Evolutionary conservation across 179 eudicot genomes (phyloP), one percentile per base, ranked within the genome.

Genomic region (Dionaea muscipula): DNA sequence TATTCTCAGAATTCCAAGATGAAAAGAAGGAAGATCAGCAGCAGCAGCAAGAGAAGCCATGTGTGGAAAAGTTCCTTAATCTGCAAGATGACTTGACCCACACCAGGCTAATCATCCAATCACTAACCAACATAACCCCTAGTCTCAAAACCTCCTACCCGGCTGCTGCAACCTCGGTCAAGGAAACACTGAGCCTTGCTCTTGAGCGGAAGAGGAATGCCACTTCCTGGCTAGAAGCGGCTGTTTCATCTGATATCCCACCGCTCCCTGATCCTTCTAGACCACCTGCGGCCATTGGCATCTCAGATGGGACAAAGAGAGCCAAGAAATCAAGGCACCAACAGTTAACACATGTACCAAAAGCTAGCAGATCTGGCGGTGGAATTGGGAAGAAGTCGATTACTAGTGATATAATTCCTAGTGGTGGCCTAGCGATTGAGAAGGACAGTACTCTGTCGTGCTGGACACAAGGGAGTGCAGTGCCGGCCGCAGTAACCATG

Each of bases 191-290:
- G 14, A 59, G 59, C 27, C 56, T 69, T 11, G 79, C 79, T 24
- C 59, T 80, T 0, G 72, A 80, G 61, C 53, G 81, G 35, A 77
- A 80, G 68, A 74, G 66, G 53, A 66, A 69, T 11, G 81, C 85
- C 7, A 51, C 67, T 15, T 65, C 72, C 14, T 77, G 85, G 79
- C 60, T 80, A n/a, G 74, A 71, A 57, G 64, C 74, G 7, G 82
- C 80, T 0, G 31, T 74, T 7, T 74, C 77, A 43, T 53, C 24
- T 17, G 79, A 80, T 65, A 76, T 80, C 27, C 75, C 75, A 17
- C 75, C 78, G 0, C 24, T 53, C 28, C 23, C 58, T n/a, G 28
- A 50, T 52, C 33, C 62, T 24, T 18, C 26, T 11, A 60, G 53
- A 44, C 60, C 4, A 31, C 36, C 10, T 10, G 10, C 36, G 4